phyloP scores from a whole-genome alignment of 768 basidiomycete species.

The Paxillus ammoniavirescens region DNA sequence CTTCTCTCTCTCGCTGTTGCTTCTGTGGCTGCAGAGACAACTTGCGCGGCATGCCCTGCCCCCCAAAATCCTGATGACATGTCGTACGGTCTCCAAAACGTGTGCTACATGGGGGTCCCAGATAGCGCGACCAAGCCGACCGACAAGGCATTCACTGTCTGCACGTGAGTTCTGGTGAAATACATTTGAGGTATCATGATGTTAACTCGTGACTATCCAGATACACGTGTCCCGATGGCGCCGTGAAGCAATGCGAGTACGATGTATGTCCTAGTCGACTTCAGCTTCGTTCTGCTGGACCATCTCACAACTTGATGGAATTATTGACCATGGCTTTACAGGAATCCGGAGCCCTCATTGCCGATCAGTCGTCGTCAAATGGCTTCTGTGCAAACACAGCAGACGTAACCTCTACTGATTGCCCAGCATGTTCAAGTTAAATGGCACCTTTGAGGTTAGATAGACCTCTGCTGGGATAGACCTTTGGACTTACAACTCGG shows the following conservation, averaged over 20 bases:
- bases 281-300: not conserved
- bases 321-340: not conserved
- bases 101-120: not conserved
- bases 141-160: not conserved
- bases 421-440: not conserved
- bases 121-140: not conserved
- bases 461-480: not conserved
- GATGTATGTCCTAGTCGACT: not conserved
- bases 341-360: not conserved
- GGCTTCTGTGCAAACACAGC: not conserved
- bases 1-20: not conserved
- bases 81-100: not conserved
- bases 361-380: not conserved
- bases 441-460: not conserved
- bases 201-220: not conserved
- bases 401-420: not conserved
- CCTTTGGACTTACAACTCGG: not conserved
- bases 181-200: no score
- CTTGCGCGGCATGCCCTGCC: not conserved
- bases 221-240: not conserved
- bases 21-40: conserved; percentile 2
- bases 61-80: not conserved
- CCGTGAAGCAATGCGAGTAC: not conserved
- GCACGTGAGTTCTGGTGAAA: not conserved
- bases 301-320: not conserved